Percentiles rank a stretch among this genome's conserved stretches.
Evolutionary conservation across 495 filamentous ascomycete genomes (phyloP).

Genomic region (Podospora fimiseda): DNA sequence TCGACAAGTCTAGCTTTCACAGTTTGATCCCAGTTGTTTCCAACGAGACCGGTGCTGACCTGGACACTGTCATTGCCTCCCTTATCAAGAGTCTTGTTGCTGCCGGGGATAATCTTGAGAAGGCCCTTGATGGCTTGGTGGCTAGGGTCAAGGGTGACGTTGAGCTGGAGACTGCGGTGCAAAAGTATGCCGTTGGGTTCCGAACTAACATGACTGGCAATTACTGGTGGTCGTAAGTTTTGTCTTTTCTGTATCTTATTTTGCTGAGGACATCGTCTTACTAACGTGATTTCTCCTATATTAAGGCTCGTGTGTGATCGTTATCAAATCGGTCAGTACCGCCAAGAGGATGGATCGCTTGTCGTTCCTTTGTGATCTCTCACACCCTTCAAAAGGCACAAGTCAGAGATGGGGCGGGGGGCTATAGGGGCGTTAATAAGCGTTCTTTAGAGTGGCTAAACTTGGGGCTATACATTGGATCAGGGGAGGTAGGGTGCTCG

Average conservation of each 20-base stretch:
- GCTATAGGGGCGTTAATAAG: not conserved
- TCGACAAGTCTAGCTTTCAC: slow-evolving; percentile 15
- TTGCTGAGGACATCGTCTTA: not conserved
- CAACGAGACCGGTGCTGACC: not conserved
- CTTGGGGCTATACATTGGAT: no score
- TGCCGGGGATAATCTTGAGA: not conserved
- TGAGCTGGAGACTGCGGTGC: not conserved
- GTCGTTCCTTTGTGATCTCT: not conserved
- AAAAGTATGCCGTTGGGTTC: not conserved
- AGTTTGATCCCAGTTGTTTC: slow-evolving; percentile 2
- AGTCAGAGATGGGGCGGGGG: no score
- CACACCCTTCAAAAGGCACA: not conserved
- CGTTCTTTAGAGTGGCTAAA: no score
- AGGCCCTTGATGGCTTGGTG: not conserved
- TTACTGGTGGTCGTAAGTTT: slow-evolving; percentile 5
- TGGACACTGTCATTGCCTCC: slow-evolving; percentile 1
- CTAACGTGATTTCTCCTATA: not conserved
- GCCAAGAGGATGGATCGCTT: not conserved
- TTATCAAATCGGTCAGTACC: not conserved
- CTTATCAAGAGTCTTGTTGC: not conserved
- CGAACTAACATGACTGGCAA: not conserved
- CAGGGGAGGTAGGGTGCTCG: no score
- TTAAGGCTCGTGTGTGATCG: not conserved
- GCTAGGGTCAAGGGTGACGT: not conserved
- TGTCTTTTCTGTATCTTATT: not conserved